phyloP scores from a whole-genome alignment of 2,329 filamentous ascomycete genomes.

The Fusarium armeniacum region DNA sequence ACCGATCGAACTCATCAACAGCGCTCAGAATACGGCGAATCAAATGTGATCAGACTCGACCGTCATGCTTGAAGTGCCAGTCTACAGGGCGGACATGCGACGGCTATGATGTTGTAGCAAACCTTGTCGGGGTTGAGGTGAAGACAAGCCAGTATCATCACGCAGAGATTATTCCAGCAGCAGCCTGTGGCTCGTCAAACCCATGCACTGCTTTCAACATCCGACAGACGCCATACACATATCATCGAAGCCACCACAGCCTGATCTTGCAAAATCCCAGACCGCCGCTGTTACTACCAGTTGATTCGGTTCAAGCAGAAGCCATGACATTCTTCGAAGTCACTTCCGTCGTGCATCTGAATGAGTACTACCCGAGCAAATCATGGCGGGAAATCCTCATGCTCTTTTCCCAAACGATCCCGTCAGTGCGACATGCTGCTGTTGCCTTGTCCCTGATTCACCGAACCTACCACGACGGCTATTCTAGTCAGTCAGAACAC shows the following conservation, averaged over 20 bases:
- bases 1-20: background rate
- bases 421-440: background rate
- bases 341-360: background rate
- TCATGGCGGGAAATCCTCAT: constrained; percentile 1
- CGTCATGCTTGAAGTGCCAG: background rate
- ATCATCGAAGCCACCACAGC: no score
- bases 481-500: no score
- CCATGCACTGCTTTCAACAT: no score
- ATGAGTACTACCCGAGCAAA: constrained; percentile 1
- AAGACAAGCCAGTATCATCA: background rate
- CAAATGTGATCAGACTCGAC: background rate
- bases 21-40: background rate
- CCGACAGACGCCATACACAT: no score
- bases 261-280: background rate
- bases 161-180: background rate
- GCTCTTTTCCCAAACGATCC: background rate
- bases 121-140: background rate
- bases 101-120: background rate
- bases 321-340: background rate
- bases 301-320: background rate
- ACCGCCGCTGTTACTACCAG: background rate
- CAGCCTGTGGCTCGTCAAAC: background rate
- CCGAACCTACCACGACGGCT: background rate
- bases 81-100: background rate
- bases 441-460: background rate